These are phyloP conservation scores for Didymosphaeria variabile DNA, from an alignment of 2,329 filamentous ascomycete species.

Conservation along the genomic window DNA sequence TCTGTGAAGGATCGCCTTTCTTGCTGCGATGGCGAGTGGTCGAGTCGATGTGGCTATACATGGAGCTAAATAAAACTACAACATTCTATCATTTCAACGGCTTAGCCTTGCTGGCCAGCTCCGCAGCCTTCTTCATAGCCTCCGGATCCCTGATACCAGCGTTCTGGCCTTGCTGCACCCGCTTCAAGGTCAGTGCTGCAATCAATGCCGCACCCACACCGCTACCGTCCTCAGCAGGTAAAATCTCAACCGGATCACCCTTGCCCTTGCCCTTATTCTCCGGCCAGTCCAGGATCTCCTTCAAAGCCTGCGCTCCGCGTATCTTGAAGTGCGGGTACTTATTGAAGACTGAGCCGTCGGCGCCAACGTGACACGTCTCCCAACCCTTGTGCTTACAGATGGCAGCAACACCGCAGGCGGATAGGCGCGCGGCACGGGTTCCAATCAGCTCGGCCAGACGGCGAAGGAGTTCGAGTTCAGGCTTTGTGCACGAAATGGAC, in stretches of 20 bases:
- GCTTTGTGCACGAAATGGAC: conserved; percentile 72
- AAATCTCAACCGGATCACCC: conserved; percentile 79
- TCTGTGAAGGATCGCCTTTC: not conserved
- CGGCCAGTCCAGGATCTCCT: conserved; percentile 96
- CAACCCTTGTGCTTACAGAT: conserved; percentile 97
- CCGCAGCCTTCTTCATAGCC: conserved; percentile 50
- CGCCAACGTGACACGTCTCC: conserved; percentile 88
- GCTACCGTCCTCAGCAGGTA: conserved; percentile 92
- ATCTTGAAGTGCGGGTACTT: conserved; percentile 99
- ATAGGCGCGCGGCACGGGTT: conserved; percentile 90
- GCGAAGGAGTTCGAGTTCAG: conserved; percentile 89
- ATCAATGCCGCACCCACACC: conserved; percentile 98
- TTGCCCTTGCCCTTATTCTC: conserved; percentile 74
- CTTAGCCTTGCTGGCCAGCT: conserved; percentile 11
- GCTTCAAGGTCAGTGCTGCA: conserved; percentile 74
- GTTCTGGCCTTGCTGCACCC: conserved; percentile 67
- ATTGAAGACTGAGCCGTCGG: conserved; percentile 97
- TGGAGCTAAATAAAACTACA: not conserved
- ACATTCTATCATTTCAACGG: not conserved
- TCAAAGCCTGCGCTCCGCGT: conserved; percentile 85
- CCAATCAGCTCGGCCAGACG: conserved; percentile 93
- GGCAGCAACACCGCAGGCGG: conserved; percentile 91
- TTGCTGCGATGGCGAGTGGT: not conserved
- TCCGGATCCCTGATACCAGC: conserved; percentile 65
- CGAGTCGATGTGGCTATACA: conserved; percentile 1